phyloP scores from a whole-genome alignment of 1,284 basidiomycete genomes.

The Gomphus bonarii region DNA sequence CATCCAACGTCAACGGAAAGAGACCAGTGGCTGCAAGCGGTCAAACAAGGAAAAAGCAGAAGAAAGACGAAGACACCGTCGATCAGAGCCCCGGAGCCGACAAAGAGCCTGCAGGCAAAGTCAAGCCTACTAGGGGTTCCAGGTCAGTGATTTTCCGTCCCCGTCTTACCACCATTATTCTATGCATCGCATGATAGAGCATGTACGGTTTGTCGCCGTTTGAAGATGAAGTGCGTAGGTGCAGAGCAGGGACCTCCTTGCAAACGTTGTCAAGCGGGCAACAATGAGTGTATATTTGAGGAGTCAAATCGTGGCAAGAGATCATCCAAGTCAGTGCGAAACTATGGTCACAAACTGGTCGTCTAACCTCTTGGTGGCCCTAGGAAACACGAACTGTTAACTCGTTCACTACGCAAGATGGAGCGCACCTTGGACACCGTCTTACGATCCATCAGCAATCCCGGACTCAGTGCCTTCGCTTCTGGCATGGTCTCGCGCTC shows the following conservation, averaged over 20 bases:
- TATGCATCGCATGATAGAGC: slow-evolving; percentile 40
- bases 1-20: slow-evolving; percentile 50
- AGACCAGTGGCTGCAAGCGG: slow-evolving; percentile 18
- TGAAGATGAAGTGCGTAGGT: slow-evolving; percentile 98
- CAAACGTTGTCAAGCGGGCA: slow-evolving; percentile 71
- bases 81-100: slow-evolving; percentile 42
- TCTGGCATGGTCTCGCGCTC: slow-evolving; percentile 75
- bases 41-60: slow-evolving; percentile 46
- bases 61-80: slow-evolving; percentile 44
- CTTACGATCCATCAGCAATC: slow-evolving; percentile 73
- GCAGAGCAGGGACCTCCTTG: slow-evolving; percentile 90
- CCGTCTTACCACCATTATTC: slow-evolving; percentile 3
- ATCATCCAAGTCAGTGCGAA: slow-evolving; percentile 61
- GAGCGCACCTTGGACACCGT: slow-evolving; percentile 87
- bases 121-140: slow-evolving; percentile 80
- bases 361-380: slow-evolving; percentile 11
- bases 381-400: slow-evolving; percentile 82
- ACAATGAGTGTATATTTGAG: slow-evolving; percentile 90
- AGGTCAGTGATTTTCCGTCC: slow-evolving; percentile 42
- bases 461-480: slow-evolving; percentile 43
- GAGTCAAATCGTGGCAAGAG: slow-evolving; percentile 90
- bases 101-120: slow-evolving; percentile 53
- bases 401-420: slow-evolving; percentile 86
- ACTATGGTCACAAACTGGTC: background rate
- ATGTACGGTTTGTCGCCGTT: slow-evolving; percentile 87